phyloP scores from a whole-genome alignment of 2,329 filamentous ascomycete genomes.

The Neurospora crassa region DNA sequence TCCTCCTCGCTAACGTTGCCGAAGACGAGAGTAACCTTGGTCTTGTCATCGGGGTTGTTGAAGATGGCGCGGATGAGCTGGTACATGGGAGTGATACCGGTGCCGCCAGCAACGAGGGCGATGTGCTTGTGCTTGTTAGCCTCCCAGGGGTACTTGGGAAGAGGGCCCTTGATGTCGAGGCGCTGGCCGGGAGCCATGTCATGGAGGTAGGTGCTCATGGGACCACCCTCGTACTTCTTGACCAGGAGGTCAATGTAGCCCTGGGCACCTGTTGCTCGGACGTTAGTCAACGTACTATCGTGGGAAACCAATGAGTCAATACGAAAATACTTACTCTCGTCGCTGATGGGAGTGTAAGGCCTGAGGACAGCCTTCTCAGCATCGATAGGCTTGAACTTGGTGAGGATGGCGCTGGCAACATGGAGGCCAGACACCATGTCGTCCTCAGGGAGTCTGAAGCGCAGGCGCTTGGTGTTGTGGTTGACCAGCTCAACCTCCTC shows the following conservation, averaged over 20 bases:
- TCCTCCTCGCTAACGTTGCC: constrained; percentile 86
- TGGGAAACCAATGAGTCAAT: background rate
- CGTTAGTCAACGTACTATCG: constrained; percentile 6
- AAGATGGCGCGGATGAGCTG: constrained; percentile 88
- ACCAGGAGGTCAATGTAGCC: constrained; percentile 84
- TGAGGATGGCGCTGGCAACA: constrained; percentile 79
- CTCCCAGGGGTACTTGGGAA: constrained; percentile 86
- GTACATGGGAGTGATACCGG: constrained; percentile 97
- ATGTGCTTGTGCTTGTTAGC: constrained; percentile 91
- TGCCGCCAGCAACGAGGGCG: constrained; percentile 82
- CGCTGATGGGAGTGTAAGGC: constrained; percentile 86
- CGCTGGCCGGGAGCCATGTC: constrained; percentile 70
- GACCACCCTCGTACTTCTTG: constrained; percentile 83
- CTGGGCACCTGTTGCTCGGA: constrained; percentile 45
- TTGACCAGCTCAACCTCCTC: constrained; percentile 71
- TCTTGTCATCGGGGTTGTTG: constrained; percentile 93
- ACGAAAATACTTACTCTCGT: constrained; percentile 52
- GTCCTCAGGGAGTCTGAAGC: constrained; percentile 76
- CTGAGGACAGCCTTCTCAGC: constrained; percentile 79
- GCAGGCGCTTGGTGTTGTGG: constrained; percentile 90
- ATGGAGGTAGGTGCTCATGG: constrained; percentile 88
- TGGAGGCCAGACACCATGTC: constrained; percentile 76
- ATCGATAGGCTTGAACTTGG: constrained; percentile 80
- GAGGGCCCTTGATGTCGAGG: constrained; percentile 87
- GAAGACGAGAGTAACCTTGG: constrained; percentile 91